Evolutionary conservation across 352 stramenopile species (phyloP).

Genomic region (Phytophthora palmivora): DNA sequence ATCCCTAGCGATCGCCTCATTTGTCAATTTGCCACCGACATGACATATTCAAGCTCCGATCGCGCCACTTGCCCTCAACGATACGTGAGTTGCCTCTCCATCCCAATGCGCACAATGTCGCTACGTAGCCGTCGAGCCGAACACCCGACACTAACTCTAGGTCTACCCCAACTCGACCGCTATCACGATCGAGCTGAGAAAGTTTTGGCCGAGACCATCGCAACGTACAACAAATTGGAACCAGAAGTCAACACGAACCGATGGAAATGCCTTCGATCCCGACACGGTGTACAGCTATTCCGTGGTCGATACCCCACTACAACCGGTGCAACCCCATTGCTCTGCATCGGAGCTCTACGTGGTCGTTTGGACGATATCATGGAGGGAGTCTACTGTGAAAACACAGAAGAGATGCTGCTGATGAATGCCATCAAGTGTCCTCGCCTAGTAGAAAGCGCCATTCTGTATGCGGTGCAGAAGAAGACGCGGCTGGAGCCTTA

Average conservation of each 20-base stretch:
- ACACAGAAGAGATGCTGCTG: conserved; percentile 40
- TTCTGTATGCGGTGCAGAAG: conserved; percentile 34
- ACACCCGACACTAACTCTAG: conserved; percentile 1
- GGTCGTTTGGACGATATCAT: conserved; percentile 47
- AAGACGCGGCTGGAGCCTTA: conserved; percentile 26
- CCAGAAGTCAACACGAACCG: conserved; percentile 31
- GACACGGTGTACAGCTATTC: conserved; percentile 31
- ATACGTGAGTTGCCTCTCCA: neutral
- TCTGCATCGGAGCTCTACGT: conserved; percentile 36
- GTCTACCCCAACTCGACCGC: conserved; percentile 23
- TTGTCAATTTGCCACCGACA: neutral
- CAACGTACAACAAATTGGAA: conserved; percentile 33
- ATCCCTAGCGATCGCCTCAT: too few species aligned
- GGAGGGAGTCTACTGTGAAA: conserved; percentile 39
- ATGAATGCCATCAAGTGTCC: conserved; percentile 38
- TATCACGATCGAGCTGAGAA: conserved; percentile 36
- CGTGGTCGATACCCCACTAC: conserved; percentile 15
- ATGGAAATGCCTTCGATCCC: conserved; percentile 41
- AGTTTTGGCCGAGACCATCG: conserved; percentile 33
- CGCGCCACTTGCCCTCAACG: neutral
- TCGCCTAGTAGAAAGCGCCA: conserved; percentile 27
- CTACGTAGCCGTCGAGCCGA: conserved; percentile 10
- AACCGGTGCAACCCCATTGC: conserved; percentile 22
- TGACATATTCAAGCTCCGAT: neutral
- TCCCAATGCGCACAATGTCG: conserved; percentile 5